phyloP scores from a whole-genome alignment of 2,329 filamentous ascomycete genomes.

The Mollisia scopiformis region DNA sequence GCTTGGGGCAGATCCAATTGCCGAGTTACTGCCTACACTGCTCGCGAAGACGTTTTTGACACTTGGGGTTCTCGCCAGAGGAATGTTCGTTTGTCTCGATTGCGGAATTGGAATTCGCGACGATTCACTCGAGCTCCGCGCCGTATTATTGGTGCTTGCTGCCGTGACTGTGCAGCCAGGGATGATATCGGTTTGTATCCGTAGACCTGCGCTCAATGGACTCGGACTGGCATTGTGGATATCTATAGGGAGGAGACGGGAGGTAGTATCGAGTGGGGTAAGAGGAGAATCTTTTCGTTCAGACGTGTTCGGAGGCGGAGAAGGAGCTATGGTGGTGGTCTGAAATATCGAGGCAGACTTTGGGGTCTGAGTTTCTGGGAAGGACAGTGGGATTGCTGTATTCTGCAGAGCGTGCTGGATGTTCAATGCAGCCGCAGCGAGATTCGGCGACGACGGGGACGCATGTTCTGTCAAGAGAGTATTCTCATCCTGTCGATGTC shows the following conservation, averaged over 20 bases:
- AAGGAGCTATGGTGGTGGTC: conserved; percentile 45
- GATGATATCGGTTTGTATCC: conserved; percentile 41
- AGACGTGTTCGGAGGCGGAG: conserved; percentile 30
- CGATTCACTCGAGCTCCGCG: conserved; percentile 21
- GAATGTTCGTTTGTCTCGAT: conserved; percentile 21
- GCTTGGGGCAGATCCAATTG: conserved; percentile 57
- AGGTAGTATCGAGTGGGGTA: conserved; percentile 29
- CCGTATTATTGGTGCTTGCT: conserved; percentile 24
- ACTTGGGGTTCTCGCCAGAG: conserved; percentile 61
- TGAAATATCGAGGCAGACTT: conserved; percentile 34
- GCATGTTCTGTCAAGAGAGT: conserved; percentile 6
- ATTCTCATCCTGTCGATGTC: conserved; percentile 15
- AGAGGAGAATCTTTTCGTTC: conserved; percentile 19
- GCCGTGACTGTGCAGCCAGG: conserved; percentile 31
- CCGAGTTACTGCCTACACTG: conserved; percentile 45
- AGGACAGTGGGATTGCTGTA: conserved; percentile 13
- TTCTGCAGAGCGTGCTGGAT: conserved; percentile 19
- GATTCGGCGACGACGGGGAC: conserved; percentile 11
- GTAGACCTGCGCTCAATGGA: conserved; percentile 35
- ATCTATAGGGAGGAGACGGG: conserved; percentile 22
- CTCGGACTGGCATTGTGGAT: conserved; percentile 20
- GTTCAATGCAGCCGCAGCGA: conserved; percentile 17
- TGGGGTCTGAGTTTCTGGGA: conserved; percentile 12
- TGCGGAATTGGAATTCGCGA: conserved; percentile 12
- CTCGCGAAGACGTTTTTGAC: conserved; percentile 57